A percentile compares a stretch with the other conserved stretches of the same genome.
These are phyloP conservation scores for Graphiopsis chlorocephala DNA, from an alignment of 2,329 filamentous ascomycete genomes.

Conservation along the genomic window DNA sequence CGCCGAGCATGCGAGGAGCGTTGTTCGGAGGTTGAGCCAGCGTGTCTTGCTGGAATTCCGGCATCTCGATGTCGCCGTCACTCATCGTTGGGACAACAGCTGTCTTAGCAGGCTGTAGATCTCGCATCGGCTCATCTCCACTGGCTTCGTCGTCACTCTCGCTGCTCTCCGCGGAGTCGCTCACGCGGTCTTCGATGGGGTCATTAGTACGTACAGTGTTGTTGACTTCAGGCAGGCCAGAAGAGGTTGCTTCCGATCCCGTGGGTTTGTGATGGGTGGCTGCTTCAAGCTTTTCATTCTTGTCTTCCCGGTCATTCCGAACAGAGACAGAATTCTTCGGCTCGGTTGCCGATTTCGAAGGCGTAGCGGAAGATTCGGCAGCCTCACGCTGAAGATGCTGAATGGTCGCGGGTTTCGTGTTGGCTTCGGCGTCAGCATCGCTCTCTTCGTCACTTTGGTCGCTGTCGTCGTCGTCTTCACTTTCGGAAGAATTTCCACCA, in stretches of 20 bases:
- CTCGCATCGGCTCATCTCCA: background rate
- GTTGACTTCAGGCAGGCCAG: background rate
- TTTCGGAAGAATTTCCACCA: constrained; percentile 14
- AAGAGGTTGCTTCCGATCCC: background rate
- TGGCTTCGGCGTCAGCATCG: background rate
- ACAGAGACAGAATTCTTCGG: background rate
- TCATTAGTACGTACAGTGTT: background rate
- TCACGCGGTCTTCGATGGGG: background rate
- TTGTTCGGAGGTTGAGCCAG: background rate
- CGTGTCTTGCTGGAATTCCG: background rate
- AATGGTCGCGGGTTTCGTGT: too few relatives aligned
- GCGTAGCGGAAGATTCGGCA: background rate
- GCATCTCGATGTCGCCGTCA: background rate
- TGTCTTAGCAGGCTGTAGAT: background rate
- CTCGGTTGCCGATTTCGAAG: background rate
- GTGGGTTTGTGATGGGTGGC: background rate
- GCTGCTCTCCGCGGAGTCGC: background rate
- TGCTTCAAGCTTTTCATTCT: background rate
- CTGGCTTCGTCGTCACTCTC: background rate
- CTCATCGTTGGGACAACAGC: background rate
- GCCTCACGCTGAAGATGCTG: background rate
- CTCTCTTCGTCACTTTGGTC: background rate
- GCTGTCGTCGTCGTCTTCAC: constrained; percentile 15
- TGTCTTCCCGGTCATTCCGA: background rate
- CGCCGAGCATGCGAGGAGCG: background rate